Percentiles rank a stretch among this genome's conserved stretches.
Conservation (phyloP, 2,329 filamentous ascomycete genomes). For the Diaporthe citrichinensis region DNA sequence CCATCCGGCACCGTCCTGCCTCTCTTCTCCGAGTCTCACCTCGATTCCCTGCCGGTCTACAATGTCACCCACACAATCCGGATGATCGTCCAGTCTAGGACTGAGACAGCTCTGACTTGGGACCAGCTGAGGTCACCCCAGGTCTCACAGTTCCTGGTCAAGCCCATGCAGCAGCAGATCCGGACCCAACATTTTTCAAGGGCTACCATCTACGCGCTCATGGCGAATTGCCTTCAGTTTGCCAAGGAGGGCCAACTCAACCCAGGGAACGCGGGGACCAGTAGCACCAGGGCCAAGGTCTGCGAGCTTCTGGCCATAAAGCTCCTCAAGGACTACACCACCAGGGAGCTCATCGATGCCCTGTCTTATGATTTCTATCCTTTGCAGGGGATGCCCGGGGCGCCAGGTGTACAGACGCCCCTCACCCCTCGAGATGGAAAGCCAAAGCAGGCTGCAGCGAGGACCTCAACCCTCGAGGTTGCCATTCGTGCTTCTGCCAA, state of each 20-base stretch:
- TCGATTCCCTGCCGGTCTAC: constrained; percentile 90
- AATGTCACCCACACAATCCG: constrained; percentile 91
- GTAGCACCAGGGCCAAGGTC: constrained; percentile 86
- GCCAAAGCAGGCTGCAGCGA: constrained; percentile 71
- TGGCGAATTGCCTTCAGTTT: constrained; percentile 96
- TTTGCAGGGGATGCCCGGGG: constrained; percentile 78
- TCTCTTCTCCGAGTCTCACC: constrained; percentile 83
- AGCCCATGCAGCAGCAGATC: constrained; percentile 94
- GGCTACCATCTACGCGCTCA: constrained; percentile 88
- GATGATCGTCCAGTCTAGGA: constrained; percentile 84
- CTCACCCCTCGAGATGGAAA: constrained; percentile 58
- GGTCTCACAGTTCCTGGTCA: constrained; percentile 94
- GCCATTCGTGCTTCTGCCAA: constrained; percentile 95
- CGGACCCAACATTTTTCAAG: constrained; percentile 85
- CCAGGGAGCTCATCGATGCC: constrained; percentile 91
- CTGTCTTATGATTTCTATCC: constrained; percentile 96
- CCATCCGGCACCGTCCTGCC: constrained; percentile 67
- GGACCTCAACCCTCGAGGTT: constrained; percentile 92
- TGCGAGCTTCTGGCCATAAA: constrained; percentile 94
- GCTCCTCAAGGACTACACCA: constrained; percentile 89
- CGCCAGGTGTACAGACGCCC: constrained; percentile 55
- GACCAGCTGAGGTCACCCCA: constrained; percentile 96
- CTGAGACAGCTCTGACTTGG: constrained; percentile 94
- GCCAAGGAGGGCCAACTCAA: constrained; percentile 86
- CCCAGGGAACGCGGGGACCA: constrained; percentile 87